Percentiles rank a stretch among this genome's conserved stretches.
These are phyloP conservation scores for Huntiella decipiens DNA, from an alignment of 2,329 filamentous ascomycete species.

Conservation along the genomic window DNA sequence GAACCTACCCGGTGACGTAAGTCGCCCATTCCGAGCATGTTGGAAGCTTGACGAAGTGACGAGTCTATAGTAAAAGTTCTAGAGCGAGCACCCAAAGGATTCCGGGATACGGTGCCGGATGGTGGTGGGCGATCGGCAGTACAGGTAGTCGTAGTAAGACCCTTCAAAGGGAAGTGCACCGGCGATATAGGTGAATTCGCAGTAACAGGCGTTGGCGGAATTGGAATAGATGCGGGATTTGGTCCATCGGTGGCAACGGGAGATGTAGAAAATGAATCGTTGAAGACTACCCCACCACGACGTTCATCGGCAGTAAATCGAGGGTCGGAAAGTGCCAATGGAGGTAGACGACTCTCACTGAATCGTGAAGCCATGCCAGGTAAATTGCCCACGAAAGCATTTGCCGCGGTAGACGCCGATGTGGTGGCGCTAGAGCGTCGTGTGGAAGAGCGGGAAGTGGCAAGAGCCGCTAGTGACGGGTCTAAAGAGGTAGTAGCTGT, in stretches of 20 bases:
- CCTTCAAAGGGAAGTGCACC: not conserved
- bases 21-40: conserved; percentile 22
- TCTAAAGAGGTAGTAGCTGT: conserved; percentile 1
- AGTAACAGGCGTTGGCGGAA: not conserved
- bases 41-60: conserved; percentile 25
- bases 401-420: not conserved
- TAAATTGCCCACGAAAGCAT: not conserved
- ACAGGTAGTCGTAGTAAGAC: not conserved
- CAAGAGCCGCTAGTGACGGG: not conserved
- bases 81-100: conserved; percentile 21
- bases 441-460: not conserved
- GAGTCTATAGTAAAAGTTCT: conserved; percentile 41
- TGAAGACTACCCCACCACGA: conserved; percentile 42
- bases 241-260: conserved; percentile 23
- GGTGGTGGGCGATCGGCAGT: conserved; percentile 1
- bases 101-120: conserved; percentile 11
- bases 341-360: not conserved
- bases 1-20: conserved; percentile 49
- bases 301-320: conserved; percentile 16
- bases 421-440: not conserved
- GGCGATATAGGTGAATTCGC: not conserved
- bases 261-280: conserved; percentile 33
- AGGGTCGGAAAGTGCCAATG: not conserved
- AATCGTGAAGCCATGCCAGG: too few species aligned
- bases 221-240: conserved; percentile 19